Conservation (phyloP, 768 basidiomycete genomes). For the Mycena galopus region DNA sequence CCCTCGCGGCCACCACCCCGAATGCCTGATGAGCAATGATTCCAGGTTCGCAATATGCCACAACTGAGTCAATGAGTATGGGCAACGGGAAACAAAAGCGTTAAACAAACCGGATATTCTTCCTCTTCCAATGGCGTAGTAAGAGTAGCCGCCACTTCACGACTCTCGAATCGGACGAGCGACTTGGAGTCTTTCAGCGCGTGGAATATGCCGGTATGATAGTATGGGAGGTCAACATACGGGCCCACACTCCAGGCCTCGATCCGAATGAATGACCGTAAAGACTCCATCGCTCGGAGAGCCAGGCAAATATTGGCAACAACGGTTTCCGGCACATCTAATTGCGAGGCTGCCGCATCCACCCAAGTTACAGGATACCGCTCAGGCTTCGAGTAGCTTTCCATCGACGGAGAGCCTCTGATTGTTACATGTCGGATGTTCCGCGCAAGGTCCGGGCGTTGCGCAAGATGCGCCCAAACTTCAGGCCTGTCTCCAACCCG, state of each 20-base stretch:
- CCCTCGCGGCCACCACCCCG: slow-evolving; percentile 17
- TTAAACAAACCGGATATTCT: slow-evolving; percentile 16
- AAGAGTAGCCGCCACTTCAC: background rate
- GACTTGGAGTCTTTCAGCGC: slow-evolving; percentile 13
- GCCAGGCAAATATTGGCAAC: slow-evolving; percentile 21
- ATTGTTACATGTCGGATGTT: slow-evolving; percentile 36
- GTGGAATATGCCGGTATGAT: slow-evolving; percentile 7
- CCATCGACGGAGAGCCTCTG: background rate
- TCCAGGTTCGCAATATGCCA: slow-evolving; percentile 28
- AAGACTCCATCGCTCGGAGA: slow-evolving; percentile 25
- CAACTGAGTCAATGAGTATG: background rate
- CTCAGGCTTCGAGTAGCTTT: background rate
- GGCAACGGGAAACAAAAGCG: background rate
- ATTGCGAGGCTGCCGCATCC: background rate
- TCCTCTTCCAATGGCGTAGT: background rate
- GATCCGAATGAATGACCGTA: slow-evolving; percentile 25
- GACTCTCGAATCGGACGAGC: slow-evolving; percentile 14
- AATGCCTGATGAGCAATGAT: slow-evolving; percentile 9
- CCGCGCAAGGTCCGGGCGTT: slow-evolving; percentile 40
- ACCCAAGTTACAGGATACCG: slow-evolving; percentile 24
- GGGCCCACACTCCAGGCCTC: slow-evolving; percentile 5
- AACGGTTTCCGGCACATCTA: background rate
- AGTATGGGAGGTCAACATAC: slow-evolving; percentile 5
- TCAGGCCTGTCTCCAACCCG: slow-evolving; percentile 28
- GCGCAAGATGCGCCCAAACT: slow-evolving; percentile 43